Evolutionary conservation across 371 early-diverging fungal genomes (phyloP), one percentile per base, ranked within the genome.

Genomic region (Batkoa obscura): DNA sequence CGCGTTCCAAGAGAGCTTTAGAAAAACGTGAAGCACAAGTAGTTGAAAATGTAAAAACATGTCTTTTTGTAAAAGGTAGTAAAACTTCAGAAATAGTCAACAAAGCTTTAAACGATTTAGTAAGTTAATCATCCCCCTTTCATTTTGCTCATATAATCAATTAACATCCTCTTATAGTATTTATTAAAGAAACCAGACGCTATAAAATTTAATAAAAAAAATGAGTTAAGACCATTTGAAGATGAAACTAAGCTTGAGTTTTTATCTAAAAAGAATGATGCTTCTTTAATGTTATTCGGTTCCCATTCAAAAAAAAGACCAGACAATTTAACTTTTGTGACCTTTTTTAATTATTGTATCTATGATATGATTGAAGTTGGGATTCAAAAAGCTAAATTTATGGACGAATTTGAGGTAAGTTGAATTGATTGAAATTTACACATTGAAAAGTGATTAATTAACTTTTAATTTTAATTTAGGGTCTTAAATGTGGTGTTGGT

Each of bases 311-410:
- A 98, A 70, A 98, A 98, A 69, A 76, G 96, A 56, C 97, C 98
- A 34, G 81, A 95, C 70, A 92, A 91, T 65, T 66, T 98, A 60
- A 75, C 80, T 0, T 78, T 98, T 62, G 79, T 80, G 10, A 81
- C 97, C 39, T 86, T 84, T 73, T 96, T 90, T 66, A 86, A 95
- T 62, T 73, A 89, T 65, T 86, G 88, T 60, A 61, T 95, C 15
- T 66, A 96, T 64, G 97, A 98, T 62, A 91, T 96, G 91, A 71
- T 91, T 49, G 98, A 98, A 68, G 67, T 98, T 39, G 88, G 89
- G 17, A 68, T 98, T 15, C 80, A 79, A 52, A 69, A 80, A 30
- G 70, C 72, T 10, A 64, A 70, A 13, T 67, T 77, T 0, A 75
- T 85, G 73, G 72, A 66, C 43, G 78, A 79, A 47, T 82, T 91